Base-by-base conservation (phyloP, 805 yeast genomes). In the Spathaspora sp. region DNA sequence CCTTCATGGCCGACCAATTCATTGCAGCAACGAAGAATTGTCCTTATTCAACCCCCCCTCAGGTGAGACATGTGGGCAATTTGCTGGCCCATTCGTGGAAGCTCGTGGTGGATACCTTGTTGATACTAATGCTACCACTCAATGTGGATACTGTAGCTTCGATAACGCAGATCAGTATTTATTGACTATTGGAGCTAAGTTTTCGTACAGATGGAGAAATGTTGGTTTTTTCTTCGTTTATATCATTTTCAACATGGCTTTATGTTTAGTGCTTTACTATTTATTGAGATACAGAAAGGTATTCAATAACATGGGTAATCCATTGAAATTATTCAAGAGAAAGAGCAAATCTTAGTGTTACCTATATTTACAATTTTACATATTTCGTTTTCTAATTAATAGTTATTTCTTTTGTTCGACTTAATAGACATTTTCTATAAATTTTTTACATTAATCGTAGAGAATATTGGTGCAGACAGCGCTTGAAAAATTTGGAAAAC, bases 41-140 rank as follows among this genome's bases (percentile, higher is more conserved):
- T 60, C 70, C 14, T 31, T 44, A 10, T 61, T 72, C 51, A 52
- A 59, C 32, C 75, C 76, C 1, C 86, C 87, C 9, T 52, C 57
- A 11, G 90, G 90, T 8, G 65, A 67, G 62, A 85, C 92, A 2
- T 89, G 96, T 69, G 79, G 75, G 8, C 70, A 77, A 39, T 89
- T 75, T 66, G 68, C 82, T 59, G 65, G 59, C 5, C 52, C 61
- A 1, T 86, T 73, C 64, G 58, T 85, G 38, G 54, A 65, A 2
- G 31, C 49, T 3, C 61, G 65, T 18, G 72, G 72, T 16, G 96
- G 96, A 5, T 85, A 86, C 63, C 60, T 88, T 42, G 53, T 60
- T 1, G 73, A 86, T 60, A 82, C 85, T 7, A 60, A 69, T 42
- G 83, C 78, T 26, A 74, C 81, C 1, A 44, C 64, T 0, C 53